Evolutionary conservation across 306 rosid genomes (phyloP).

Genomic region (Malus sieversii): DNA sequence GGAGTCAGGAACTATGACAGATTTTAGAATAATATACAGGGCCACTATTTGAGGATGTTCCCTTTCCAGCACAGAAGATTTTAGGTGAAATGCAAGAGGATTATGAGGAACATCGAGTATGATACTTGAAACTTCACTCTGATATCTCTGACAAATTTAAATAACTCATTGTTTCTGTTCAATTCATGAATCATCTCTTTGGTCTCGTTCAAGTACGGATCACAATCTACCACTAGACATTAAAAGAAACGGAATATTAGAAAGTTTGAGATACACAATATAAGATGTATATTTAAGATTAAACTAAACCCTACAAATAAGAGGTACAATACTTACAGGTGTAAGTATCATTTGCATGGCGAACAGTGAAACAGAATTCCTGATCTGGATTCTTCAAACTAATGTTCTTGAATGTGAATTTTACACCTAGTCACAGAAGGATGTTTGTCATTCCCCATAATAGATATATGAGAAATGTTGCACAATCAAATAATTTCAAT

Average conservation of each 20-base stretch:
- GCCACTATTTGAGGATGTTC: background rate
- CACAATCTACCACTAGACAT: slow-evolving; percentile 65
- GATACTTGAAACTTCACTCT: slow-evolving; percentile 80
- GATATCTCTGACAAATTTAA: slow-evolving; percentile 72
- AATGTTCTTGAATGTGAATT: slow-evolving; percentile 68
- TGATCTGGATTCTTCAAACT: slow-evolving; percentile 37
- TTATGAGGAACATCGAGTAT: too few relatives aligned
- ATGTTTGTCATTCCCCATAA: slow-evolving; percentile 6
- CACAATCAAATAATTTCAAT: slow-evolving; percentile 16
- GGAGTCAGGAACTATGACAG: background rate
- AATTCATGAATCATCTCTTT: slow-evolving; percentile 56
- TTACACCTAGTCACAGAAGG: slow-evolving; percentile 50
- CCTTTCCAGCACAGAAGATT: slow-evolving; percentile 15
- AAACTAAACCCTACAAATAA: slow-evolving; percentile 8
- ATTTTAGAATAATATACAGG: background rate
- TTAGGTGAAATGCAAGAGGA: background rate
- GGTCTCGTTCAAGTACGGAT: slow-evolving; percentile 47
- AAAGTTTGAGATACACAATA: slow-evolving; percentile 9
- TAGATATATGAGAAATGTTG: background rate
- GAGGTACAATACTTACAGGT: slow-evolving; percentile 43
- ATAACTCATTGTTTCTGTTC: slow-evolving; percentile 74
- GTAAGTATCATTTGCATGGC: slow-evolving; percentile 54
- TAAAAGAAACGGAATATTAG: background rate
- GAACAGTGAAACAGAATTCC: slow-evolving; percentile 62
- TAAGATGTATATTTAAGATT: slow-evolving; percentile 3